phyloP scores from a whole-genome alignment of 2,329 filamentous ascomycete species.

The Clonostachys chloroleuca region DNA sequence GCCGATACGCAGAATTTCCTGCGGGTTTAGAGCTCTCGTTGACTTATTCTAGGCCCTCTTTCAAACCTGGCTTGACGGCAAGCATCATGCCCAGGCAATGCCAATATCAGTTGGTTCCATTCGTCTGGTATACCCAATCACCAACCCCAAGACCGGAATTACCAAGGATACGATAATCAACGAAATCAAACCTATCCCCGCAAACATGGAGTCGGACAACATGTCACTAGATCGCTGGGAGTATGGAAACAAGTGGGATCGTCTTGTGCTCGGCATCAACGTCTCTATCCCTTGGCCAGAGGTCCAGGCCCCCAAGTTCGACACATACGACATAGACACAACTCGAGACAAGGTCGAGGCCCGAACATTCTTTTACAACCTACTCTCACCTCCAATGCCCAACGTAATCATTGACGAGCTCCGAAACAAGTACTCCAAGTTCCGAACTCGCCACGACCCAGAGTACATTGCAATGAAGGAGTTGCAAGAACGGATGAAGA shows the following conservation, averaged over 20 bases:
- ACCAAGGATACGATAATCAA: conserved; percentile 75
- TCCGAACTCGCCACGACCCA: conserved; percentile 74
- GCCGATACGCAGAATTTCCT: conserved; percentile 9
- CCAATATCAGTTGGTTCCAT: conserved; percentile 66
- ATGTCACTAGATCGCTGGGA: conserved; percentile 35
- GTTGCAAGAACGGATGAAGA: conserved; percentile 46
- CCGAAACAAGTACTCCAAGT: conserved; percentile 75
- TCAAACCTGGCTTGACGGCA: background rate
- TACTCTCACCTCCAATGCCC: conserved; percentile 77
- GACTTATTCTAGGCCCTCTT: background rate
- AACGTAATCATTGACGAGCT: conserved; percentile 77
- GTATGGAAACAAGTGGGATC: conserved; percentile 37
- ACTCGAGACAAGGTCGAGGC: conserved; percentile 70
- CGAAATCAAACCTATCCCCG: conserved; percentile 53
- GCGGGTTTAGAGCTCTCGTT: no score
- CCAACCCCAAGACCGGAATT: conserved; percentile 58
- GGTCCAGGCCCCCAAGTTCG: conserved; percentile 38
- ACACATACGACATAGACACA: conserved; percentile 65
- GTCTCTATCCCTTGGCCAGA: conserved; percentile 74
- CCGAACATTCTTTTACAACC: conserved; percentile 71
- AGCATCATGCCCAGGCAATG: conserved; percentile 12
- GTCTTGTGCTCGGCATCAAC: conserved; percentile 67
- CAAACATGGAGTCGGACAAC: conserved; percentile 38
- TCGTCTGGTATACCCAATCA: conserved; percentile 75
- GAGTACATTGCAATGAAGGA: conserved; percentile 66